Evolutionary conservation across 108 stramenopile genomes (phyloP), one percentile per base, ranked within the genome.

Genomic region (Aureococcus anophagefferens): DNA sequence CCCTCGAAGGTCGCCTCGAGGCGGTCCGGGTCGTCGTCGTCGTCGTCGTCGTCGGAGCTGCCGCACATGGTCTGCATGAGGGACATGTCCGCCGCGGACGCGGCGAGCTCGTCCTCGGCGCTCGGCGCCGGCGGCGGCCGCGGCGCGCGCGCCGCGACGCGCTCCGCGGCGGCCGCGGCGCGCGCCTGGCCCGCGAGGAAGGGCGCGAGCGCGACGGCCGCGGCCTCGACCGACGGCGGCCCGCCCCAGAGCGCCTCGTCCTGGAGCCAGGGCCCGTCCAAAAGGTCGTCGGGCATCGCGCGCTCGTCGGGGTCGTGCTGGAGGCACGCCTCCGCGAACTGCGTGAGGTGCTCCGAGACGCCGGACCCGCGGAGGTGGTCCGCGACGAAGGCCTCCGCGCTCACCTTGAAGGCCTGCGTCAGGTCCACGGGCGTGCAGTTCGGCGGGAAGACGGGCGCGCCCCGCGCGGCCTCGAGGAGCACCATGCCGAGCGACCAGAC

Each of bases 401-500:
- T 65, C 40, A 84, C 83, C 21, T 81, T 32, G 29, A 85, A 81
- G 13, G 80, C 81, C 35, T 78, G 79, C 29, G 70, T 76, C 51
- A 83, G 73, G 35, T 84, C 85, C 28, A 86, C 80, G 37, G 79
- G 71, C 35, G 77, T 74, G 66, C 32, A 32, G 67, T 33, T 30
- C 33, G 75, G 46, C 33, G 36, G 33, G 71, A 80, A 84, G 0
- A 81, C 81, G 68, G 74, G 80, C n/a, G 70, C 33, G 64, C 81
- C 81, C 15, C 70, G 71, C 18, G 77, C 73, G 33, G 72, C 73
- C 77, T 96, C 89, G 46, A 93, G 40, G 16, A 96, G 51, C 25
- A 92, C 75, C 30, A 96, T 73, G 7, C 94, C 95, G n/a, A 92
- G 73, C 67, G 87, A 85, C 93, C 93, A 96, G 37, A 96, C 83